Evolutionary conservation across 495 filamentous ascomycete species (phyloP), one percentile per base, ranked within the genome.

Genomic region (Xylaria scruposa): DNA sequence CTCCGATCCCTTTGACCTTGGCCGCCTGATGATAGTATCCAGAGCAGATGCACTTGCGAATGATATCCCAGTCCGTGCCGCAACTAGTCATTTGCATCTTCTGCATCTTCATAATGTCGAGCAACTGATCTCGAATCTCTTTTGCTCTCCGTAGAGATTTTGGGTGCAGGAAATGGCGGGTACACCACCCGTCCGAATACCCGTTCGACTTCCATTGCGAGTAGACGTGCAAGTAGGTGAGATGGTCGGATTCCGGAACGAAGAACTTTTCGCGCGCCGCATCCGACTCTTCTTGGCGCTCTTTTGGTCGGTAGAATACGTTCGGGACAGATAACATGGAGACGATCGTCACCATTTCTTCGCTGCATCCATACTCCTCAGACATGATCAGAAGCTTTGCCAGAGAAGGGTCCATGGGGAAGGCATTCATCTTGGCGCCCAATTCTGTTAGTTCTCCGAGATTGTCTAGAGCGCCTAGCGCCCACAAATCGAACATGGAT

Each of bases 11-110:
- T 83, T 97, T 97, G 44, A 96, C 94, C 73, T 94, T 93, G 12
- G 97, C 97, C n/a, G 97, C 95, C 82, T 99, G 97, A 75, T 98
- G 96, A 80, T 97, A 99, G 82, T 95, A 99, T 10, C 97, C 97
- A 0, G 92, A 94, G 83, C 97, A 98, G 72, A 99, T 97, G 78
- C 96, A 98, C 82, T 97, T 95, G 63, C 97, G 90, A 74, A 98
- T 93, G 13, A 94, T 82, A 76, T 99, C 97, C 93, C 97, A 98
- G 82, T 98, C 97, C 17, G 94, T 97, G 31, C 97, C 96, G 74
- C 94, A 97, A 83, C 92, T 94, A 72, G 90, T 84, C 77, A 98
- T 88, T 9, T 87, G 81, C 94, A 99, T 94, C 77, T 95, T 93
- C 77, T 97, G 94, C 80, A 91, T 89, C 73, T 91, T 93, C 94